Percentiles rank a stretch among this genome's conserved stretches.
These are phyloP conservation scores for Olyra latifolia DNA, from an alignment of 176 grass and related monocot species.

Conservation along the genomic window DNA sequence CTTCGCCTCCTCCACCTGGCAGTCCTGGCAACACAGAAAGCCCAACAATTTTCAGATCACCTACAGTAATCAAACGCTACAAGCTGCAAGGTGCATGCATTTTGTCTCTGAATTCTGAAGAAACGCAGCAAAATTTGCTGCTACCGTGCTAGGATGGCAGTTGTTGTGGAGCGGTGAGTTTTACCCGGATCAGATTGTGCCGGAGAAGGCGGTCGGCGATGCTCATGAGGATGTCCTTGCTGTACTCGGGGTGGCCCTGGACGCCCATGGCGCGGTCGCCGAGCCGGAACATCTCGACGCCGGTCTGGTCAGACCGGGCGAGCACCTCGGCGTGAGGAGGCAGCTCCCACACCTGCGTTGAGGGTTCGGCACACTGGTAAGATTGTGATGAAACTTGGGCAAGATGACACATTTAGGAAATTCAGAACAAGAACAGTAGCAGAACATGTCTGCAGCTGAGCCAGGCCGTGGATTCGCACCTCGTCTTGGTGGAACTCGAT, in stretches of 20 bases:
- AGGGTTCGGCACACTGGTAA: neutral
- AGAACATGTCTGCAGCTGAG: neutral
- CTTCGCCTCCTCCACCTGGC: slow-evolving; percentile 64
- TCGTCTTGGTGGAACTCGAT: slow-evolving; percentile 95
- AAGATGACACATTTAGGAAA: neutral
- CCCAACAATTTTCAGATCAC: neutral
- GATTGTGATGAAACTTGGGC: neutral
- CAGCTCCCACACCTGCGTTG: slow-evolving; percentile 63
- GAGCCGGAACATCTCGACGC: slow-evolving; percentile 78
- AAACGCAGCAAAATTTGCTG: neutral
- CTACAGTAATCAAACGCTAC: neutral
- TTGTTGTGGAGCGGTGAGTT: neutral
- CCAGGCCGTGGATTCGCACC: neutral
- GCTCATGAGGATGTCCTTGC: slow-evolving; percentile 83
- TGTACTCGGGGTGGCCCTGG: slow-evolving; percentile 94
- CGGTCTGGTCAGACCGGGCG: slow-evolving; percentile 68
- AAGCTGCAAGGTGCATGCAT: no score
- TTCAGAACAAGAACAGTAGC: no score
- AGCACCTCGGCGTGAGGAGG: slow-evolving; percentile 61
- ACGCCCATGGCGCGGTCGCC: slow-evolving; percentile 78
- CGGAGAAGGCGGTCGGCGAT: slow-evolving; percentile 73
- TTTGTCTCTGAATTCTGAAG: neutral
- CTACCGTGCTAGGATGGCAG: no score
- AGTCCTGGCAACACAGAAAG: slow-evolving; percentile 49
- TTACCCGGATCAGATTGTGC: slow-evolving; percentile 61